phyloP scores from a whole-genome alignment of 768 basidiomycete genomes.

The Pleurotus sapidus region DNA sequence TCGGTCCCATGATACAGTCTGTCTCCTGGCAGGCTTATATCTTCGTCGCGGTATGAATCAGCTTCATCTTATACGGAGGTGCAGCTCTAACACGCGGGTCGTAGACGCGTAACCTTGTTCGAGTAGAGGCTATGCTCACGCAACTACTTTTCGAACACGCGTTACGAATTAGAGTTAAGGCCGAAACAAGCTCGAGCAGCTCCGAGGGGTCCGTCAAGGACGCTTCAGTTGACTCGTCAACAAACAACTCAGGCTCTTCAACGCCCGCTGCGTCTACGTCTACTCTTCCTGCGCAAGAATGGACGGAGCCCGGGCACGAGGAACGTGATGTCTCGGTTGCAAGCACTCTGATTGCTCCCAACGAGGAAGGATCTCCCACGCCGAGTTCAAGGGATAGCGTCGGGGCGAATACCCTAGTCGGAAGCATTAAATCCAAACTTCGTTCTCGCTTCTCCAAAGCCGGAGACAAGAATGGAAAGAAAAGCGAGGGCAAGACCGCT shows the following conservation, averaged over 20 bases:
- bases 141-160: slow-evolving; percentile 24
- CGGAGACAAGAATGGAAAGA: not conserved
- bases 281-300: not conserved
- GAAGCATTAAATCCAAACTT: not conserved
- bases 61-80: not conserved
- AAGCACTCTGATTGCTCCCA: not conserved
- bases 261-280: not conserved
- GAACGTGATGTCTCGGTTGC: not conserved
- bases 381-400: not conserved
- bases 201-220: not conserved
- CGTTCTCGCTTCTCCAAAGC: not conserved
- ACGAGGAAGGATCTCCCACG: not conserved
- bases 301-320: not conserved
- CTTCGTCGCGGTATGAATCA: slow-evolving; percentile 34
- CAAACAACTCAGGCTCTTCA: not conserved
- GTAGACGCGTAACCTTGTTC: slow-evolving; percentile 17
- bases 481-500: not conserved
- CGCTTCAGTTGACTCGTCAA: slow-evolving; percentile 5
- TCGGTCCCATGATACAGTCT: slow-evolving; percentile 33
- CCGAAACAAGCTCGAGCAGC: slow-evolving; percentile 17
- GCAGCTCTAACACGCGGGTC: slow-evolving; percentile 6
- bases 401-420: not conserved
- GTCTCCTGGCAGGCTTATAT: slow-evolving; percentile 42
- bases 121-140: slow-evolving; percentile 19
- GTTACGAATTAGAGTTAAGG: slow-evolving; percentile 51